Evolutionary conservation across 257 asterid species (phyloP).

Genomic region (Solanum medicagineum): DNA sequence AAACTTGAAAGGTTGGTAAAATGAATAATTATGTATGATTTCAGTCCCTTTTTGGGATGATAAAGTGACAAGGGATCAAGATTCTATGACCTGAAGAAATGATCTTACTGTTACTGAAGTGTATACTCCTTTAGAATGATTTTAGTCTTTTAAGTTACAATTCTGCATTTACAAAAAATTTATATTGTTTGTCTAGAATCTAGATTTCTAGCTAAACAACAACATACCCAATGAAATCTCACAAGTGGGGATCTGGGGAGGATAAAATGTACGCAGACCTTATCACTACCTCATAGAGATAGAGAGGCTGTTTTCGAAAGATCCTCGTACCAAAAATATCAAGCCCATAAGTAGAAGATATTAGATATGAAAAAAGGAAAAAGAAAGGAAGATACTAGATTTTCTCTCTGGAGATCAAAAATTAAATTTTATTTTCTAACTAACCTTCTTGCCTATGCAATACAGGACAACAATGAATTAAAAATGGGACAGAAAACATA

Average conservation of each 20-base stretch:
- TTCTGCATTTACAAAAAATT: neutral
- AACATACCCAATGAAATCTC: no score
- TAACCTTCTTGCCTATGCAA: neutral
- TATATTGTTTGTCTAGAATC: neutral
- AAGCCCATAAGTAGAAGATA: no score
- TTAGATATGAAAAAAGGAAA: no score
- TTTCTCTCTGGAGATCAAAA: neutral
- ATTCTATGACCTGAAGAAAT: neutral
- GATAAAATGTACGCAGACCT: no score
- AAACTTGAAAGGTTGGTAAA: no score
- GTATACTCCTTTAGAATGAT: neutral
- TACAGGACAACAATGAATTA: neutral
- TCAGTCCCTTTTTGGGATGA: neutral
- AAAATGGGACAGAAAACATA: neutral
- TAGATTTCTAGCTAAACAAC: neutral
- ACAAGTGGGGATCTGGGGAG: no score
- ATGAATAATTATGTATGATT: neutral
- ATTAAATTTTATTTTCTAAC: neutral
- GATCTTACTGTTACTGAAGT: neutral
- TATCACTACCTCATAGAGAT: no score
- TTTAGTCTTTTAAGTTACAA: neutral
- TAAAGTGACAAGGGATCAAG: neutral
- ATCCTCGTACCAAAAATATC: no score
- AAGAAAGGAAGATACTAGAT: no score
- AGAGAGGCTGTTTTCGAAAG: no score